Conservation (phyloP, 805 yeast genomes). For the Tetrapisispora taiwanensis region DNA sequence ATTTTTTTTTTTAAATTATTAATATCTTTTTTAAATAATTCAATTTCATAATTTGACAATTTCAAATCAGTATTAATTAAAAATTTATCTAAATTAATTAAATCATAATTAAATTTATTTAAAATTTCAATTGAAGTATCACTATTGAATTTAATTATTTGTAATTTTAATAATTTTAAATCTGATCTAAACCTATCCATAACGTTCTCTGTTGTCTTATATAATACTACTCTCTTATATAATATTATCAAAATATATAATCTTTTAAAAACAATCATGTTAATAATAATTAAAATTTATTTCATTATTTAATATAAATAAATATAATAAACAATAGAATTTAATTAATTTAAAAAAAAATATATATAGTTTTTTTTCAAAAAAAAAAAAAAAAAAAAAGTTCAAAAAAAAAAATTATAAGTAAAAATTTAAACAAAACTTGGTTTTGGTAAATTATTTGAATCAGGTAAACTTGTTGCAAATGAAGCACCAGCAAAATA, state of each 20-base stretch:
- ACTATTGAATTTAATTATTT: background rate
- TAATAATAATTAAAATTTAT: too few species aligned
- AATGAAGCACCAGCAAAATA: conserved; percentile 30
- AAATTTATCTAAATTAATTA: background rate
- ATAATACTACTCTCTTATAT: too few species aligned
- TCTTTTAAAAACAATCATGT: too few species aligned
- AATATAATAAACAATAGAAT: too few species aligned
- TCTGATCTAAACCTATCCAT: background rate
- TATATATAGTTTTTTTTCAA: too few species aligned
- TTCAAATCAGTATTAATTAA: background rate
- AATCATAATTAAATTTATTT: background rate
- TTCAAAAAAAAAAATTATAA: background rate
- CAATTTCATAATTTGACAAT: conserved; percentile 1
- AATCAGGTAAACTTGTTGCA: conserved; percentile 25
- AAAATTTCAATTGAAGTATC: background rate
- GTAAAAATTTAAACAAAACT: background rate
- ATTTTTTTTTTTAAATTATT: background rate
- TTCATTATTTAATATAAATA: too few species aligned
- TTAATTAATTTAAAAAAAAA: too few species aligned
- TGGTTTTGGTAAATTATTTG: conserved; percentile 28
- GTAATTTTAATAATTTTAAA: background rate
- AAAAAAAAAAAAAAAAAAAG: background rate
- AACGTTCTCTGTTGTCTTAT: too few species aligned
- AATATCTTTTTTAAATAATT: background rate
- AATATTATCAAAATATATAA: too few species aligned